Conservation (phyloP, 192 early-diverging fungal genomes). For the Paraglomus occultum region DNA sequence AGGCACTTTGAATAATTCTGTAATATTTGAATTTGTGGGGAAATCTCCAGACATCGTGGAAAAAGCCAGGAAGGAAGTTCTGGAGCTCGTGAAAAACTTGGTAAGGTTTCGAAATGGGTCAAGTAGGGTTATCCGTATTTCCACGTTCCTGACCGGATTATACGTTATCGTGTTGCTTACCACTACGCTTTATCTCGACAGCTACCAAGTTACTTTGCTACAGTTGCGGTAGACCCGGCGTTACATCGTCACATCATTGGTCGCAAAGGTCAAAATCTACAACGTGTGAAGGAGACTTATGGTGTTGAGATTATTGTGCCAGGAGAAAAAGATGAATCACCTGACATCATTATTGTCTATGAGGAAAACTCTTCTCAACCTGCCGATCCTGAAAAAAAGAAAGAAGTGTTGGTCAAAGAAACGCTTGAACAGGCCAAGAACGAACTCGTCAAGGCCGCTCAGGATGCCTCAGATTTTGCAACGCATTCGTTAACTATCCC, state of each 20-base stretch:
- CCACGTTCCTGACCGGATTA: conserved; percentile 8
- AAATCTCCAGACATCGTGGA: conserved; percentile 62
- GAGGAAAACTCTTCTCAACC: conserved; percentile 46
- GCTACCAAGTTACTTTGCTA: conserved; percentile 56
- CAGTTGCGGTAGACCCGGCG: conserved; percentile 74
- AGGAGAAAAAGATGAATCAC: conserved; percentile 57
- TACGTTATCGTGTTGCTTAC: not conserved
- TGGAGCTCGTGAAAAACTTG: conserved; percentile 53
- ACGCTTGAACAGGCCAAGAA: conserved; percentile 55
- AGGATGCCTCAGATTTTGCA: conserved; percentile 62
- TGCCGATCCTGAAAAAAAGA: conserved; percentile 29
- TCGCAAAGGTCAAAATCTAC: conserved; percentile 58
- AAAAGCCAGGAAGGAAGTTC: conserved; percentile 58
- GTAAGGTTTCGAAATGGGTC: conserved; percentile 39
- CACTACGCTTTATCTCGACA: conserved; percentile 19
- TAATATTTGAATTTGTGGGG: conserved; percentile 76
- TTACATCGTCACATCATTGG: conserved; percentile 70
- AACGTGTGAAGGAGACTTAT: conserved; percentile 62
- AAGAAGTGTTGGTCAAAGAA: conserved; percentile 47
- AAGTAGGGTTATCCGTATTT: not conserved
- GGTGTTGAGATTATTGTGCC: conserved; percentile 82
- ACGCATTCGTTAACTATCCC: conserved; percentile 63
- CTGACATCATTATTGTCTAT: conserved; percentile 78
- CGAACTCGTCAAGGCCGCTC: conserved; percentile 66
- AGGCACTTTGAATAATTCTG: conserved; percentile 43